Conservation (phyloP, 148 eudicot genomes). For the Amaranthus hypochondriacus region DNA sequence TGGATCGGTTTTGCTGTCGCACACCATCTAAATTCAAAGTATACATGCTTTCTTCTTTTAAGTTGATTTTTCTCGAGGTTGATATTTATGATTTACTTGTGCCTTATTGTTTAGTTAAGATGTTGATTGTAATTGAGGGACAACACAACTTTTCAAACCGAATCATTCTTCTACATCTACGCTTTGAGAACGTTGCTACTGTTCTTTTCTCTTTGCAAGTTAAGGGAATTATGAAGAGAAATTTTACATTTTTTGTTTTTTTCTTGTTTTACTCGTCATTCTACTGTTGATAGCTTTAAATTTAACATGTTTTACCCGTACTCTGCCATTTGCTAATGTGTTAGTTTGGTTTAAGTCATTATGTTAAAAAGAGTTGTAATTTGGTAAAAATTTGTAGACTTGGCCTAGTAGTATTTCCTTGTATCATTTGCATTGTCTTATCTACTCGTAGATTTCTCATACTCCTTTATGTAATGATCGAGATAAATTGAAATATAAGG, state of each 20-base stretch:
- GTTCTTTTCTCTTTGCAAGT: not conserved
- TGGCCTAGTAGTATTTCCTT: no score
- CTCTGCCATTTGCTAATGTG: no score
- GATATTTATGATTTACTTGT: not conserved
- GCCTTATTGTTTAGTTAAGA: not conserved
- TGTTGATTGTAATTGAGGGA: constrained; percentile 7
- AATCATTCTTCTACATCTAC: not conserved
- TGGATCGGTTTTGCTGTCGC: constrained; percentile 99
- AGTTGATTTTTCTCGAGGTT: constrained; percentile 1
- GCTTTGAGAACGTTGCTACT: not conserved
- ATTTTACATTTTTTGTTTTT: not conserved
- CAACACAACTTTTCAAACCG: not conserved
- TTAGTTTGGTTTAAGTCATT: no score
- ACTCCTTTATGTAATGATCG: no score
- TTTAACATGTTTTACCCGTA: no score
- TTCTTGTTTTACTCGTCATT: not conserved
- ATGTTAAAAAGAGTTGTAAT: no score
- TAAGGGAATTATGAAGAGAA: not conserved
- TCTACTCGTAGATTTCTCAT: no score
- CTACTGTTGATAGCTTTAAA: not conserved
- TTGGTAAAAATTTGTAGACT: no score
- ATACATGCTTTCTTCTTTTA: constrained; percentile 17
- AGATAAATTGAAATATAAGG: no score
- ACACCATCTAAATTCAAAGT: constrained; percentile 84
- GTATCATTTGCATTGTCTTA: no score